These are phyloP conservation scores for Fraxinus ornus DNA, from an alignment of 305 asterid species.

Conservation along the genomic window DNA sequence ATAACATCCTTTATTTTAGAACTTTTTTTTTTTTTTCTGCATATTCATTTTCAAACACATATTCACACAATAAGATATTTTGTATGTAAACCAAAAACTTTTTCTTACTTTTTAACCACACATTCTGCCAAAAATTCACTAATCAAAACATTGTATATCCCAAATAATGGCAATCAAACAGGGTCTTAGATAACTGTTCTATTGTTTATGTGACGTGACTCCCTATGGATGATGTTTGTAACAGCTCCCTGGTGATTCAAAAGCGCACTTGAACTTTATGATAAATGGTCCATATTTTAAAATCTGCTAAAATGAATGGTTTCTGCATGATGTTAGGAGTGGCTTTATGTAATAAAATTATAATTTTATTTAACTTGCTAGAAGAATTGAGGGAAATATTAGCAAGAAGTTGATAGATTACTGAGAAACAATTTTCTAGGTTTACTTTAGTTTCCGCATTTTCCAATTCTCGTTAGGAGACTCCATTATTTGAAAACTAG, in stretches of 20 bases:
- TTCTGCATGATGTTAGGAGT: neutral
- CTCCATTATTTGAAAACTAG: neutral
- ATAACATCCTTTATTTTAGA: neutral
- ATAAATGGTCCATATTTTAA: neutral
- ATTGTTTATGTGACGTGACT: neutral
- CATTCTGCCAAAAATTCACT: neutral
- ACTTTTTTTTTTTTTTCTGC: neutral
- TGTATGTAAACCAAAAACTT: neutral
- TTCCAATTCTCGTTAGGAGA: neutral
- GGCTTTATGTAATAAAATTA: neutral
- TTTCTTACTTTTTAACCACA: neutral
- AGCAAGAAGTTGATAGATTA: neutral
- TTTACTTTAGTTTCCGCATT: neutral
- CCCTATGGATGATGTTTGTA: neutral
- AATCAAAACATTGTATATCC: neutral
- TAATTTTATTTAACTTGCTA: neutral
- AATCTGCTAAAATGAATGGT: neutral
- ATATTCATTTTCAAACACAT: neutral
- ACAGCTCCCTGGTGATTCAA: neutral
- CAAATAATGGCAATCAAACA: neutral
- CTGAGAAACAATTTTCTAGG: neutral
- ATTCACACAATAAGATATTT: no score
- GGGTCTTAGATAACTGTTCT: neutral
- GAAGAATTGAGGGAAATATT: neutral
- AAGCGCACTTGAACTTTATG: neutral